Conservation (phyloP, 139 green algal species). For the Coelastrella sp. region DNA sequence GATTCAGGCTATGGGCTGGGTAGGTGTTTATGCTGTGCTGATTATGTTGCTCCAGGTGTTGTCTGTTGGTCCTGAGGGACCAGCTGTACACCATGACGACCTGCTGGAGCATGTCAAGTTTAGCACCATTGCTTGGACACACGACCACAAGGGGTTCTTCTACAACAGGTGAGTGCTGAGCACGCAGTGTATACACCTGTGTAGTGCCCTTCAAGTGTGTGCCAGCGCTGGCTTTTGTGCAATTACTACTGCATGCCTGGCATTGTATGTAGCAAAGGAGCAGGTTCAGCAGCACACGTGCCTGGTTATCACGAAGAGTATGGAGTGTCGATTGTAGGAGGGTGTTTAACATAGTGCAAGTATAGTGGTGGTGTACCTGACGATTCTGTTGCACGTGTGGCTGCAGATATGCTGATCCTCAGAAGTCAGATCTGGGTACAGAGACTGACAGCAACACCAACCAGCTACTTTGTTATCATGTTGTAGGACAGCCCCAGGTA, state of each 20-base stretch:
- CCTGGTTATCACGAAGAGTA: no score
- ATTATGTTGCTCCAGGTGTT: slow-evolving; percentile 73
- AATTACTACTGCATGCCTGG: no score
- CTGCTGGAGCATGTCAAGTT: slow-evolving; percentile 91
- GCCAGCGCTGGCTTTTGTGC: no score
- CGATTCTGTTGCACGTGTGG: not conserved
- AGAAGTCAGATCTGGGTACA: slow-evolving; percentile 6
- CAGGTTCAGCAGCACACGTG: no score
- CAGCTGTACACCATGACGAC: slow-evolving; percentile 72
- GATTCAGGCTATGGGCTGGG: no score
- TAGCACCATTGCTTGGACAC: slow-evolving; percentile 86
- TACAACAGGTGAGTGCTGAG: slow-evolving; percentile 85
- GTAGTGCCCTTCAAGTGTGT: no score
- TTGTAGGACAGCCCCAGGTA: slow-evolving; percentile 68
- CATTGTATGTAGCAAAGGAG: no score
- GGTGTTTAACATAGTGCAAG: no score
- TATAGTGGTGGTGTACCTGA: no score
- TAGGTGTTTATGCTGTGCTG: no score
- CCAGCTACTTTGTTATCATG: slow-evolving; percentile 91
- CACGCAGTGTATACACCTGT: no score
- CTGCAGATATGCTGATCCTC: not conserved
- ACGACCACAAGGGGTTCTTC: slow-evolving; percentile 94
- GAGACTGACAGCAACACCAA: slow-evolving; percentile 83
- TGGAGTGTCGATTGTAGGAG: no score
- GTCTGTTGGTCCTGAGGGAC: slow-evolving; percentile 63